A percentile compares a stretch with the other conserved stretches of the same genome.
These are phyloP conservation scores for Carex kokanica DNA, from an alignment of 176 grass and related monocot genomes.

Conservation along the genomic window DNA sequence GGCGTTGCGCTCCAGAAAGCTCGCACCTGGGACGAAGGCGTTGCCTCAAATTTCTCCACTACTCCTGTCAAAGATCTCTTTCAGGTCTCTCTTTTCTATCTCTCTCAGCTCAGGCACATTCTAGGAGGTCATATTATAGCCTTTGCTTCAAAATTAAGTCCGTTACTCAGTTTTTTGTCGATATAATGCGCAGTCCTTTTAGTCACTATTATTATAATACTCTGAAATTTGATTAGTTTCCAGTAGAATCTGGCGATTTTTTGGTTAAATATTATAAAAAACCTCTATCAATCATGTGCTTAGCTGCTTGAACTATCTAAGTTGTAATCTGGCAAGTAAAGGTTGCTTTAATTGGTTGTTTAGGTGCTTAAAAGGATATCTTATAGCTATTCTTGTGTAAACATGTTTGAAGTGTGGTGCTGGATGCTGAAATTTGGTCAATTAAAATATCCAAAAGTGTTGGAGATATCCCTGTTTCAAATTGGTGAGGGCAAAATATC, in stretches of 20 bases:
- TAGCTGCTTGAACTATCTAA: neutral
- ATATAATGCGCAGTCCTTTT: neutral
- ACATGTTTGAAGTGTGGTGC: neutral
- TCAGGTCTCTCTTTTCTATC: slow-evolving; percentile 24
- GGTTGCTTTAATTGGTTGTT: neutral
- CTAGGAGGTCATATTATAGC: neutral
- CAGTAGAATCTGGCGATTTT: neutral
- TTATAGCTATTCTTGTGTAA: neutral
- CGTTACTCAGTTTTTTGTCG: neutral
- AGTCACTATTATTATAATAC: too few relatives aligned
- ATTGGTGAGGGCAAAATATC: neutral
- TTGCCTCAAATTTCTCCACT: slow-evolving; percentile 80
- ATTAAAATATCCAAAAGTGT: neutral
- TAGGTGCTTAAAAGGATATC: neutral
- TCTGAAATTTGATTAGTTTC: neutral
- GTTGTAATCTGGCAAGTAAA: neutral
- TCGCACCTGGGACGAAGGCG: slow-evolving; percentile 85
- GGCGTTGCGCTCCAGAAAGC: slow-evolving; percentile 85
- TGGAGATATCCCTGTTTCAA: neutral
- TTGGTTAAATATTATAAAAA: neutral
- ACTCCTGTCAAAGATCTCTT: slow-evolving; percentile 86
- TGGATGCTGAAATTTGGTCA: neutral
- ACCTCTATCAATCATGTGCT: neutral
- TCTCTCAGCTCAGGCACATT: neutral
- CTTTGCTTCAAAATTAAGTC: neutral